phyloP scores from a whole-genome alignment of 169 alveolate species.

The Plasmodium malariae region DNA sequence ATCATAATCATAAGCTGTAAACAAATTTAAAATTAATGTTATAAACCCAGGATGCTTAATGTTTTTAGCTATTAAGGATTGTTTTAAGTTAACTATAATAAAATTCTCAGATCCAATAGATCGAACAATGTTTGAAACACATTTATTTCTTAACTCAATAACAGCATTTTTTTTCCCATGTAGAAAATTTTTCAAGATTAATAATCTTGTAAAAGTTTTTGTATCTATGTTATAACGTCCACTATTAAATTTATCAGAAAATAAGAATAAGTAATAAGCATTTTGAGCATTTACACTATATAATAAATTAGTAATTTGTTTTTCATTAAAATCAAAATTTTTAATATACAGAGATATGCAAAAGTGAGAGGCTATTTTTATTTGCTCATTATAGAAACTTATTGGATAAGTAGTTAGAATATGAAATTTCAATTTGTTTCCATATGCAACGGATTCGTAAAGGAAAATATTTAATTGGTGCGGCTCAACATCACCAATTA shows the following conservation, averaged over 20 bases:
- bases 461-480: constrained; percentile 82
- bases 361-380: constrained; percentile 49
- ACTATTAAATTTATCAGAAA: constrained; percentile 47
- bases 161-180: constrained; percentile 70
- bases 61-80: constrained; percentile 70
- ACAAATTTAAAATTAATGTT: constrained; percentile 45
- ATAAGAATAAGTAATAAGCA: constrained; percentile 58
- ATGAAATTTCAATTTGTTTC: constrained; percentile 72
- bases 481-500: constrained; percentile 86
- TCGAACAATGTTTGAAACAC: constrained; percentile 58
- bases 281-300: constrained; percentile 68
- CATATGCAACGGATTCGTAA: constrained; percentile 71
- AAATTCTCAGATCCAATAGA: constrained; percentile 71
- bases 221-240: constrained; percentile 69
- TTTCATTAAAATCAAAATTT: constrained; percentile 65
- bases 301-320: constrained; percentile 56
- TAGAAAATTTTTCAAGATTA: constrained; percentile 56
- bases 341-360: constrained; percentile 60
- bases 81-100: constrained; percentile 56
- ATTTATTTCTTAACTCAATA: constrained; percentile 60
- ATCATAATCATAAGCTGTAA: constrained; percentile 66
- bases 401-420: constrained; percentile 68
- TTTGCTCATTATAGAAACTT: constrained; percentile 54
- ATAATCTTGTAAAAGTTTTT: constrained; percentile 63
- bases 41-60: constrained; percentile 57